Evolutionary conservation across 2,329 filamentous ascomycete species (phyloP).

Genomic region (Elsinoe perseae): DNA sequence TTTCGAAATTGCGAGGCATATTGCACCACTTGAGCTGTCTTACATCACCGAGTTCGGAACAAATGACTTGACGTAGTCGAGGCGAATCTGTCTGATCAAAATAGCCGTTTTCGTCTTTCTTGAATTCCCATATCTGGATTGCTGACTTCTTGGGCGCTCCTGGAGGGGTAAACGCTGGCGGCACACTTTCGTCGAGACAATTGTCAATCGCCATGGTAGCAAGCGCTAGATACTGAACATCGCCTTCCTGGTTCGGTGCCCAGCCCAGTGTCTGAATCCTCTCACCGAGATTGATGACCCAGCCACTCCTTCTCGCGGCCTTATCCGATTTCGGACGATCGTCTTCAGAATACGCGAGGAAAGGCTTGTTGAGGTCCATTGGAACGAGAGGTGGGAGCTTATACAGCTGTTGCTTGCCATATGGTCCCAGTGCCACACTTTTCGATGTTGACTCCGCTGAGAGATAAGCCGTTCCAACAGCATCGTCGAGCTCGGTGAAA

Average conservation of each 20-base stretch:
- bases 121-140: conserved; percentile 54
- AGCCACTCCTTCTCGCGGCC: conserved; percentile 36
- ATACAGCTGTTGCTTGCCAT: conserved; percentile 37
- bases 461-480: conserved; percentile 39
- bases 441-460: conserved; percentile 28
- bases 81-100: conserved; percentile 41
- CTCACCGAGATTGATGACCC: conserved; percentile 50
- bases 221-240: conserved; percentile 51
- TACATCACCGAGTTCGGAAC: conserved; percentile 50
- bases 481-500: conserved; percentile 28
- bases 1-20: conserved; percentile 30
- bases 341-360: background rate
- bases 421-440: conserved; percentile 46
- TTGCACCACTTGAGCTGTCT: conserved; percentile 52
- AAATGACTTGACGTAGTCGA: conserved; percentile 44
- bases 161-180: conserved; percentile 46
- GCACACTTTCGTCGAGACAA: conserved; percentile 28
- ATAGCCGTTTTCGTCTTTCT: conserved; percentile 30
- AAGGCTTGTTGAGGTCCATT: conserved; percentile 38
- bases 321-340: conserved; percentile 24
- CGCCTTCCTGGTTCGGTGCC: conserved; percentile 35
- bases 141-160: conserved; percentile 39
- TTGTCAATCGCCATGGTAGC: conserved; percentile 29
- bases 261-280: conserved; percentile 45
- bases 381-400: conserved; percentile 35